Evolutionary conservation across 169 alveolate species (phyloP), one percentile per base, ranked within the genome.

Genomic region (Plasmodium adleri): DNA sequence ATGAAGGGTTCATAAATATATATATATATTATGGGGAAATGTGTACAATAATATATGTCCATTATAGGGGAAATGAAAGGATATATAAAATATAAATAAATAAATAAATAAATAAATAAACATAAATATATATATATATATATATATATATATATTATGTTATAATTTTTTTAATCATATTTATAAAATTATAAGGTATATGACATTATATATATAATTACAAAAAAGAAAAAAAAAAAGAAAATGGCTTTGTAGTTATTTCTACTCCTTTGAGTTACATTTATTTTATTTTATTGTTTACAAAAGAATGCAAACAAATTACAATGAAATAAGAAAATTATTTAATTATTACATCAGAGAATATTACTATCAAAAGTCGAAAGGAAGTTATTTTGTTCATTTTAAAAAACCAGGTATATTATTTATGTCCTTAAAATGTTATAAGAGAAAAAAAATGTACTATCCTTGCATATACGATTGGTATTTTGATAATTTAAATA

Each of bases 261-360:
- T 2, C 5, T 39, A 0, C 47, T 39, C 47, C 47, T 39, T 39
- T 39, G 5, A 5, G 9, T 39, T 39, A 39, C 47, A 39, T 39
- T 39, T 5, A 39, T 39, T 39, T 39, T 39, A 39, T 39, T 39
- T 39, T 39, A 39, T 24, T 63, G 12, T 22, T 13, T 9, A 74
- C 43, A 67, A 67, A 76, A 72, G 62, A 49, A 70, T 86, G 92
- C 54, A 28, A 2, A 28, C 92, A 72, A 72, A 62, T 64, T 86
- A 86, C 58, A 63, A 72, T 50, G 87, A 72, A 86, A 86, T 86
- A 59, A 86, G 60, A 56, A 86, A 86, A 15, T n/a, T 86, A 32
- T 86, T 72, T 58, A 86, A 86, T 73, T 86, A 86, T 64, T 86
- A 86, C 20, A 86, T 86, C 63, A 86, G 92, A 73, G 92, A 86